These are phyloP conservation scores for Cystobasidium sp. DNA, from an alignment of 1,284 basidiomycete species.

Conservation along the genomic window DNA sequence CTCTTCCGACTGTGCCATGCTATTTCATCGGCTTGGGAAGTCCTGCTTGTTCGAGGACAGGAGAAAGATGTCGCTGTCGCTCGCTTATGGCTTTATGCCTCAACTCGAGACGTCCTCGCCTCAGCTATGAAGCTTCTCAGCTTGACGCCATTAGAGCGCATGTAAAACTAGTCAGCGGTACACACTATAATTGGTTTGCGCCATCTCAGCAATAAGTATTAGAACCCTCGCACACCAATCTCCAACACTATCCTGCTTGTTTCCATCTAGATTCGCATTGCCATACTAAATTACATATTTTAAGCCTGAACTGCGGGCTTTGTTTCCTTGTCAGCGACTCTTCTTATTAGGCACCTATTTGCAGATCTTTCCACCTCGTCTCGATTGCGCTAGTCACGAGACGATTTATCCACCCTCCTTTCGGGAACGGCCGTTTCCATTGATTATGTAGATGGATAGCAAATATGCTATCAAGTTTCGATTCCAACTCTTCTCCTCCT, in stretches of 20 bases:
- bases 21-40: constrained; percentile 83
- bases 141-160: constrained; percentile 85
- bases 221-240: too few relatives aligned
- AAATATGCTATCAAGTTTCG: constrained; percentile 73
- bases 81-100: constrained; percentile 87
- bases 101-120: constrained; percentile 83
- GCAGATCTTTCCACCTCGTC: constrained; percentile 10
- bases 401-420: constrained; percentile 77
- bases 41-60: constrained; percentile 79
- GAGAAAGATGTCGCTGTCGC: constrained; percentile 72
- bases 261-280: too few relatives aligned
- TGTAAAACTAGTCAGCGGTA: constrained; percentile 64
- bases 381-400: constrained; percentile 54
- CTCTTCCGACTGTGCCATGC: constrained; percentile 62
- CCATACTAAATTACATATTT: too few relatives aligned
- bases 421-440: constrained; percentile 81
- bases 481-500: constrained; percentile 69
- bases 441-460: constrained; percentile 90
- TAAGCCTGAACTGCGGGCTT: too few relatives aligned
- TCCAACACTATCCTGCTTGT: too few relatives aligned
- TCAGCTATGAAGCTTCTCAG: constrained; percentile 86
- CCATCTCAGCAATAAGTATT: too few relatives aligned
- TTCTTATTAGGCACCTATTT: neutral
- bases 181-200: too few relatives aligned
- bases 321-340: too few relatives aligned